Evolutionary conservation across 2,329 filamentous ascomycete genomes (phyloP).

Genomic region (Teratosphaeria epicoccoides): DNA sequence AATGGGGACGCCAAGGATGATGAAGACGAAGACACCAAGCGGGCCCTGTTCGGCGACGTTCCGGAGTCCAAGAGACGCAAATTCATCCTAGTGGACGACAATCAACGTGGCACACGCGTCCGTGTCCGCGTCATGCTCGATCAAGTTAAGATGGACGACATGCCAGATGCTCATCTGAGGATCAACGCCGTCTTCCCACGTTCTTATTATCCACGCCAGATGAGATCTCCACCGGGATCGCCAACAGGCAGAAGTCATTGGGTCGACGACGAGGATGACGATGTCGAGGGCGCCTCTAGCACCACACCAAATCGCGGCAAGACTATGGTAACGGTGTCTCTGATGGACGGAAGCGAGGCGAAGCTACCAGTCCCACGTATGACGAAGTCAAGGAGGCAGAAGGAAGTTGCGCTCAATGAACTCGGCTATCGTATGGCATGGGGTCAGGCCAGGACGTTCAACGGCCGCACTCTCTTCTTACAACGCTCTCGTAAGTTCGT

Average conservation of each 20-base stretch:
- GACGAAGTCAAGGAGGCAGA: constrained; percentile 57
- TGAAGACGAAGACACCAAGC: constrained; percentile 48
- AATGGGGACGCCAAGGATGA: constrained; percentile 33
- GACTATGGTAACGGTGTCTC: constrained; percentile 38
- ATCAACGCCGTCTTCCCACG: constrained; percentile 81
- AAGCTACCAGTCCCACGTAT: constrained; percentile 68
- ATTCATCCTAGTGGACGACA: constrained; percentile 91
- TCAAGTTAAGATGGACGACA: constrained; percentile 85
- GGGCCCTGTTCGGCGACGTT: constrained; percentile 73
- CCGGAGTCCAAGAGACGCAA: constrained; percentile 88
- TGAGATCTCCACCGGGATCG: constrained; percentile 73
- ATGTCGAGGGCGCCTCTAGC: constrained; percentile 37
- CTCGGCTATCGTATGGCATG: constrained; percentile 92
- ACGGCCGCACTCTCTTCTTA: constrained; percentile 73
- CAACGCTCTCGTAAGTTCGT: constrained; percentile 73
- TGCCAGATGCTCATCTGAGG: constrained; percentile 89
- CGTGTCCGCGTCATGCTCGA: constrained; percentile 90
- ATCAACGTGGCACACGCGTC: constrained; percentile 66
- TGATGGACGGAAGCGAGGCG: constrained; percentile 57
- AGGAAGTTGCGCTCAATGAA: constrained; percentile 87
- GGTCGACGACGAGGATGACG: constrained; percentile 50
- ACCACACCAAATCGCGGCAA: constrained; percentile 29
- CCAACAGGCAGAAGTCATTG: constrained; percentile 67
- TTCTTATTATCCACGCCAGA: constrained; percentile 85
- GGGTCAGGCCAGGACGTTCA: constrained; percentile 88